Evolutionary conservation across 2,329 filamentous ascomycete species (phyloP).

Genomic region (Chrysoporthe austroafricana): DNA sequence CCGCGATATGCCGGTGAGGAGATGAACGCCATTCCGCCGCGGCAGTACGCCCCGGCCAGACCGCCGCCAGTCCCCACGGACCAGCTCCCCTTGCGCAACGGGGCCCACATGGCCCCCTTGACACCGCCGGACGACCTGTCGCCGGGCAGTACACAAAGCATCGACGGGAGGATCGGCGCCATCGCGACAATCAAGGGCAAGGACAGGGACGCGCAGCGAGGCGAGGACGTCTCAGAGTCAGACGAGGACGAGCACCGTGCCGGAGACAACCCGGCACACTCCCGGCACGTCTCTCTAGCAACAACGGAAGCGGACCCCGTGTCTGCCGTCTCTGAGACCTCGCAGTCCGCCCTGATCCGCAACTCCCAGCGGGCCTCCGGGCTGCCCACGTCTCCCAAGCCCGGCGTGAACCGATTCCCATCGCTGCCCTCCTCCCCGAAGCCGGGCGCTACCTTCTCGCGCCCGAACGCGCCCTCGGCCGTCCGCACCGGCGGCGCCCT

Average conservation of each 20-base stretch:
- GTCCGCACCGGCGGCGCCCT: constrained; percentile 61
- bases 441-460: constrained; percentile 52
- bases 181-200: constrained; percentile 25
- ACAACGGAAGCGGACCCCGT: constrained; percentile 51
- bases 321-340: constrained; percentile 57
- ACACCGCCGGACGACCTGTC: constrained; percentile 49
- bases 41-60: constrained; percentile 60
- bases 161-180: constrained; percentile 58
- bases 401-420: constrained; percentile 44
- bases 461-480: constrained; percentile 55
- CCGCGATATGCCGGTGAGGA: constrained; percentile 59
- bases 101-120: constrained; percentile 45
- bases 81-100: constrained; percentile 43
- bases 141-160: constrained; percentile 54
- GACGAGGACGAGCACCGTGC: constrained; percentile 20
- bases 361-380: constrained; percentile 37
- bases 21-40: constrained; percentile 60
- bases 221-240: constrained; percentile 16
- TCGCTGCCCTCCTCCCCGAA: constrained; percentile 54
- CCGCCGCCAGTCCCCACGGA: constrained; percentile 60
- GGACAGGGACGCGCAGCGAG: constrained; percentile 24
- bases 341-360: constrained; percentile 51
- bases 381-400: constrained; percentile 56
- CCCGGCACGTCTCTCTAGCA: constrained; percentile 44
- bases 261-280: constrained; percentile 32